Evolutionary conservation across 331 rosid species (phyloP).

Genomic region (Rosa hybrid): DNA sequence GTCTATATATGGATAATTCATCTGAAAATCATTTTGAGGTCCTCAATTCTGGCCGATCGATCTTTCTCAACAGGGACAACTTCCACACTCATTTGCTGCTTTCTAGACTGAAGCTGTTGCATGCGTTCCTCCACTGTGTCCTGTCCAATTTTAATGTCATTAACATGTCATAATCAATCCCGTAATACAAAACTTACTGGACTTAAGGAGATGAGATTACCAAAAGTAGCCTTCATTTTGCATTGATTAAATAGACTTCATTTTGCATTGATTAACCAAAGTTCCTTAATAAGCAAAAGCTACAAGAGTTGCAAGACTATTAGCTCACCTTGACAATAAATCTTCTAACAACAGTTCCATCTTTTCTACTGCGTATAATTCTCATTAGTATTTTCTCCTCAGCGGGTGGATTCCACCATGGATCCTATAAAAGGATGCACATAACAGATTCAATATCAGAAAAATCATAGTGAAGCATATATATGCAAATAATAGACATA

Average conservation of each 20-base stretch:
- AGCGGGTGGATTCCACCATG: constrained; percentile 93
- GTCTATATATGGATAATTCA: constrained; percentile 18
- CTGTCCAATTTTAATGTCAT: constrained; percentile 23
- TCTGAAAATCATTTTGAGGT: constrained; percentile 75
- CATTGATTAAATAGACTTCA: too few species aligned
- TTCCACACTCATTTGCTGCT: constrained; percentile 71
- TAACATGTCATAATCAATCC: not conserved
- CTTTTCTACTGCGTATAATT: constrained; percentile 74
- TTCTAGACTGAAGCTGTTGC: constrained; percentile 70
- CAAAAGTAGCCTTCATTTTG: too few species aligned
- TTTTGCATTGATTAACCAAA: too few species aligned
- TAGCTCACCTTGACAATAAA: constrained; percentile 62
- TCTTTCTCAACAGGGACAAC: constrained; percentile 79
- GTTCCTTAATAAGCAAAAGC: too few species aligned
- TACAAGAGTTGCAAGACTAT: too few species aligned
- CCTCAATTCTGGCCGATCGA: constrained; percentile 68
- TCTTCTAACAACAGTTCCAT: constrained; percentile 58
- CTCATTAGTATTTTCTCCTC: constrained; percentile 88
- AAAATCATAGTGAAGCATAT: not conserved
- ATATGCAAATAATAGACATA: not conserved
- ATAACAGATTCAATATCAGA: not conserved
- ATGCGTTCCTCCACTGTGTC: constrained; percentile 64
- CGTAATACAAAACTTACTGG: not conserved
- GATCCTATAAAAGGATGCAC: constrained; percentile 47
- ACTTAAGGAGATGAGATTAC: too few species aligned